Evolutionary conservation across 2,329 filamentous ascomycete species (phyloP), one percentile per base, ranked within the genome.

Genomic region (Remersonia thermophila): DNA sequence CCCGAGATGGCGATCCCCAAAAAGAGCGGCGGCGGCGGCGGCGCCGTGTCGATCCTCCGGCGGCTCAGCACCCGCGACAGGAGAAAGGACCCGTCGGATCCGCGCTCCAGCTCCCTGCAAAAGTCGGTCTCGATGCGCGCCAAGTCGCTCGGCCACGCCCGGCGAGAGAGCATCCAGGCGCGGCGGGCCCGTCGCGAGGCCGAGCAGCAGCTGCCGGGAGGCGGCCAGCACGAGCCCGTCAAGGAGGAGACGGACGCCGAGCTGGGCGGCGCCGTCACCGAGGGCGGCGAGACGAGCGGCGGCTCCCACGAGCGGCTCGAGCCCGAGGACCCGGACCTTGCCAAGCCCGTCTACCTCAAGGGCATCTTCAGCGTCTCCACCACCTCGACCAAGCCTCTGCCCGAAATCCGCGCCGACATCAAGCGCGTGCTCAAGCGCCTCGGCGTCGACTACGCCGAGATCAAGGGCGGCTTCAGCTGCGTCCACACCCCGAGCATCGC

Each of bases 331-430:
- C 77, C 81, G 4, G 85, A 93, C 47, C 73, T 89, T 42, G 79
- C 89, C 36, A 95, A 94, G 56, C 91, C 91, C 0, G 91, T 96
- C 3, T 96, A 82, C 56, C 72, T 98, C 39, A 98, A 96, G 59
- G 91, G 91, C 4, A 69, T 98, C 13, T 96, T 98, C 62, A 96
- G 89, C 51, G 91, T 96, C 36, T 93, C 85, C 3, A 98, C 91
- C 0, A 98, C 91, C 6, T 95, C 86, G 39, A 91, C 80, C 53
- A 93, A 93, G 54, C 84, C 89, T 1, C 73, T 96, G 9, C 67
- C 77, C 1, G 77, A 85, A 40, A 98, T 98, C 44, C 77, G 89
- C 27, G 67, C 77, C 6, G 91, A 98, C 54, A 83, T 98, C 48
- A 93, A 93, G 53, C 73, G 89, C 33, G 91, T 96, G 3, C 62